Conservation (phyloP, 768 basidiomycete genomes). For the Scleroderma bovista region DNA sequence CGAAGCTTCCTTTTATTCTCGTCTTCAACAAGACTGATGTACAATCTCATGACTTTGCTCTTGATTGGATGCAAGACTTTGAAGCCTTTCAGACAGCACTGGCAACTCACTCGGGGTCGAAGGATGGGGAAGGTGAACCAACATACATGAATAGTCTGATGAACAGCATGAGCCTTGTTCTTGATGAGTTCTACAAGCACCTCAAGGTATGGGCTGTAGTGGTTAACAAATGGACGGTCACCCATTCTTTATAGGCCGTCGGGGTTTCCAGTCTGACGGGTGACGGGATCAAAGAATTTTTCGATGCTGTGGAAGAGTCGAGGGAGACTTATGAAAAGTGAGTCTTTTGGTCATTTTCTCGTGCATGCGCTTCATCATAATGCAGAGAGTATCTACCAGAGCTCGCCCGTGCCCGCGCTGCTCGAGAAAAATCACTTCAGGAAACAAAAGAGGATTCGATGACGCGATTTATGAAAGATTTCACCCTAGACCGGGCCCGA, state of each 20-base stretch:
- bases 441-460: constrained; percentile 73
- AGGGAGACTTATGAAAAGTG: constrained; percentile 87
- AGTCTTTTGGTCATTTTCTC: constrained; percentile 12
- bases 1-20: constrained; percentile 91
- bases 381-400: constrained; percentile 89
- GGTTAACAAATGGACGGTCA: not conserved
- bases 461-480: constrained; percentile 72
- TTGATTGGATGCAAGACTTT: constrained; percentile 99
- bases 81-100: constrained; percentile 91
- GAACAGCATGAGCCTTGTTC: constrained; percentile 97
- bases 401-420: constrained; percentile 62
- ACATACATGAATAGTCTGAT: constrained; percentile 98
- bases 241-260: constrained; percentile 59
- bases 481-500: constrained; percentile 62
- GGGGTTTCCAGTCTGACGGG: constrained; percentile 96
- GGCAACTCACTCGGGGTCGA: constrained; percentile 58
- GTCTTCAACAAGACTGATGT: constrained; percentile 99
- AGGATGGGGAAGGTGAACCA: constrained; percentile 82
- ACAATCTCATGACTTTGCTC: constrained; percentile 80
- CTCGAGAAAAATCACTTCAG: constrained; percentile 58
- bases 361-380: not conserved
- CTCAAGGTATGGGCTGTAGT: constrained; percentile 57
- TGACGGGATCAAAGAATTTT: constrained; percentile 88
- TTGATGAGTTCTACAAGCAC: constrained; percentile 98
- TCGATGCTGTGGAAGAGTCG: constrained; percentile 85